These are phyloP conservation scores for Allium cepa DNA, from an alignment of 106 monocot species.

Conservation along the genomic window DNA sequence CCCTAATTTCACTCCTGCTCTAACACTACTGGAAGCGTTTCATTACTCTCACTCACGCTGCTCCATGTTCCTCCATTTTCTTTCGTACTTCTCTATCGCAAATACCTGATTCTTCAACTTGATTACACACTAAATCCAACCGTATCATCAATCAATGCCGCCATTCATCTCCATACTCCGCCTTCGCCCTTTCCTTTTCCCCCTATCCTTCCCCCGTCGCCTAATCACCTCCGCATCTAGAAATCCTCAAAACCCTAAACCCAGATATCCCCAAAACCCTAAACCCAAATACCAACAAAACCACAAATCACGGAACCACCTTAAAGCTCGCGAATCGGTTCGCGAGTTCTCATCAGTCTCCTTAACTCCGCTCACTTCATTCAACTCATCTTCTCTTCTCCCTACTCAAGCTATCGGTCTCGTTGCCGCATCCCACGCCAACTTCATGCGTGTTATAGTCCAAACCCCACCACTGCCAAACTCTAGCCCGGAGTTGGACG, in stretches of 20 bases:
- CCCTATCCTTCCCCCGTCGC: neutral
- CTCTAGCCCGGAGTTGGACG: neutral
- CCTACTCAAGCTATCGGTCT: slow-evolving; percentile 77
- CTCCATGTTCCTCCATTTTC: too few species aligned
- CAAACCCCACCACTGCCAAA: slow-evolving; percentile 18
- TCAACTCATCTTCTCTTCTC: slow-evolving; percentile 24
- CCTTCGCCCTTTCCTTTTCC: slow-evolving; percentile 9
- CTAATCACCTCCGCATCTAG: too few species aligned
- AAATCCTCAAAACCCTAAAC: too few species aligned
- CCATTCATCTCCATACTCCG: slow-evolving; percentile 6
- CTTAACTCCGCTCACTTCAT: slow-evolving; percentile 2
- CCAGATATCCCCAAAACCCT: neutral
- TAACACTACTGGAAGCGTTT: too few species aligned
- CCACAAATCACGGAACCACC: slow-evolving; percentile 41
- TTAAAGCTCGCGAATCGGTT: slow-evolving; percentile 29
- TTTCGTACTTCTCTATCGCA: too few species aligned
- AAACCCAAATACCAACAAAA: slow-evolving; percentile 5
- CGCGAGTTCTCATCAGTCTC: slow-evolving; percentile 9
- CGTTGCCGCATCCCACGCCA: slow-evolving; percentile 86
- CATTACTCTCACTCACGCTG: too few species aligned
- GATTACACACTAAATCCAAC: too few species aligned
- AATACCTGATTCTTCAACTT: too few species aligned
- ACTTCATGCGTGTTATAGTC: slow-evolving; percentile 87
- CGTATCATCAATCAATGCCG: slow-evolving; percentile 3
- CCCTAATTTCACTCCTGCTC: too few species aligned